Evolutionary conservation across 371 early-diverging fungal species (phyloP).

Genomic region (Nematocida ironsii): DNA sequence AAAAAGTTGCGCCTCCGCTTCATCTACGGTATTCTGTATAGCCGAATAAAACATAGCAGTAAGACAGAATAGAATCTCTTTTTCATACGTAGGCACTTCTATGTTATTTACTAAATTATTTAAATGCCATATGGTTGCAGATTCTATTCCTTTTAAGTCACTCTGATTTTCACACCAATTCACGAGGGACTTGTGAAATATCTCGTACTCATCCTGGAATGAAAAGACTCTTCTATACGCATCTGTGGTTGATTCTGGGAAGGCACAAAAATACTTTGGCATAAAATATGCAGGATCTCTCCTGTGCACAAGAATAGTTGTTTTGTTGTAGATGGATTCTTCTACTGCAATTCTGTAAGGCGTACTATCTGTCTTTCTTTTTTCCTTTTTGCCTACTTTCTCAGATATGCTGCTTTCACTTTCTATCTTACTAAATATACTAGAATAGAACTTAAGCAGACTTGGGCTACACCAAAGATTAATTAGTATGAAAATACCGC

Average conservation of each 20-base stretch:
- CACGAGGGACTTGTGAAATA: constrained; percentile 23
- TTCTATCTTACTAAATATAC: neutral
- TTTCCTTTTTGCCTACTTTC: neutral
- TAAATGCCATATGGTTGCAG: constrained; percentile 20
- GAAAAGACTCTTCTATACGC: constrained; percentile 27
- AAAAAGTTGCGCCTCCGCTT: neutral
- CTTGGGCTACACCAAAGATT: constrained; percentile 14
- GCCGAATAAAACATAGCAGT: constrained; percentile 23
- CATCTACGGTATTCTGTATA: neutral
- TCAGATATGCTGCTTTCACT: neutral
- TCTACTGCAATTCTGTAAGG: constrained; percentile 35
- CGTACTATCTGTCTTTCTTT: constrained; percentile 11
- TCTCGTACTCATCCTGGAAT: constrained; percentile 52
- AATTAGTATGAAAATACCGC: constrained; percentile 22
- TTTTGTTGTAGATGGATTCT: constrained; percentile 9
- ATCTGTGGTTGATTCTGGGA: neutral
- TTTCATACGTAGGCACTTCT: constrained; percentile 31
- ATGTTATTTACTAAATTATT: neutral
- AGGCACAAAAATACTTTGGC: constrained; percentile 7
- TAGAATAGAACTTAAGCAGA: constrained; percentile 18
- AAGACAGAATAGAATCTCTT: constrained; percentile 34
- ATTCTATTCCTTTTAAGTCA: constrained; percentile 16
- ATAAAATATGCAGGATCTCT: constrained; percentile 5
- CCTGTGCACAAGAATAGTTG: constrained; percentile 31
- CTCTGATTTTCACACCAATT: constrained; percentile 27